Percentiles rank a stretch among this genome's conserved stretches.
Conservation (phyloP, 106 monocot genomes). For the Allium cepa region DNA sequence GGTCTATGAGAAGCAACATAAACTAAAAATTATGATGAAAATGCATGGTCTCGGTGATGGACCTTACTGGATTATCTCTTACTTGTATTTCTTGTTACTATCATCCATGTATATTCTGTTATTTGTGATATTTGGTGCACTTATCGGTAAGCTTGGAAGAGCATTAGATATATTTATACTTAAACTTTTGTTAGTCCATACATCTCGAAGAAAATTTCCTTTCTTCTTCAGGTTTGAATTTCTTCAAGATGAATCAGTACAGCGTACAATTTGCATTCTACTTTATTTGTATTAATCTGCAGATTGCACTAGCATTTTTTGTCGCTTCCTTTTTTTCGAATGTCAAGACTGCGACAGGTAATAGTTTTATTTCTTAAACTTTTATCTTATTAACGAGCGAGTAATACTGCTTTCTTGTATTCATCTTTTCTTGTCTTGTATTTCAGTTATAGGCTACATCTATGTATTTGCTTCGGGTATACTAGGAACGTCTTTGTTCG, state of each 20-base stretch:
- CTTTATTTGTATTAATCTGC: slow-evolving; percentile 38
- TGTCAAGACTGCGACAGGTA: slow-evolving; percentile 39
- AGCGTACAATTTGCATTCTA: slow-evolving; percentile 34
- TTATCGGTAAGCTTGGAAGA: slow-evolving; percentile 29
- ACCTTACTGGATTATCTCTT: slow-evolving; percentile 56
- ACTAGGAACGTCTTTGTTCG: slow-evolving; percentile 27
- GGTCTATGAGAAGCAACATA: slow-evolving; percentile 71
- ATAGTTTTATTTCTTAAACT: slow-evolving; percentile 1
- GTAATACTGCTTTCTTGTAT: background rate
- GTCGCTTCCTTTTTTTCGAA: slow-evolving; percentile 26
- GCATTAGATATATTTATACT: background rate
- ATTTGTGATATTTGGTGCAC: slow-evolving; percentile 39
- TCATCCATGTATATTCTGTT: slow-evolving; percentile 36
- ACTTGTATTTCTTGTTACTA: slow-evolving; percentile 45
- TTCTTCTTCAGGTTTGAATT: slow-evolving; percentile 27
- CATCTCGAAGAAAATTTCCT: background rate
- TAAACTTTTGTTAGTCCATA: background rate
- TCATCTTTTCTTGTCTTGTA: background rate
- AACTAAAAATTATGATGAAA: slow-evolving; percentile 65
- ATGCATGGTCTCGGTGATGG: slow-evolving; percentile 75
- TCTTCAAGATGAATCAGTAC: slow-evolving; percentile 35
- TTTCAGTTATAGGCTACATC: slow-evolving; percentile 37
- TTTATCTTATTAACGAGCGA: background rate
- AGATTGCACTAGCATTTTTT: slow-evolving; percentile 43
- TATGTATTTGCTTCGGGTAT: slow-evolving; percentile 50